These are phyloP conservation scores for Eragrostis tef DNA, from an alignment of 202 grass and related monocot species.

Conservation along the genomic window DNA sequence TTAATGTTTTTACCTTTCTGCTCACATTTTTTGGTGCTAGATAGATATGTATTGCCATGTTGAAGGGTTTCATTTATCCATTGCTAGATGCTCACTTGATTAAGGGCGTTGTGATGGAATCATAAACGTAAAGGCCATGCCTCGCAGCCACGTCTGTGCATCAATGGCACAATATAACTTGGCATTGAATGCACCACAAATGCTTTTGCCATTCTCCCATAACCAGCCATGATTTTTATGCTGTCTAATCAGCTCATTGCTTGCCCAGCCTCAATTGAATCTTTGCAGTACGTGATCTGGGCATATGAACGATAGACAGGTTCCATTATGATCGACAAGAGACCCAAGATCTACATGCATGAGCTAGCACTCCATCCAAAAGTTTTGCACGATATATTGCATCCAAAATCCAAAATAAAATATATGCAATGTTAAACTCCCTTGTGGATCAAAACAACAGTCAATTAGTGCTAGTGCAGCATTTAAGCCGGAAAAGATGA, in stretches of 20 bases:
- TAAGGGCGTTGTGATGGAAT: background rate
- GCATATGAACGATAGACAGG: background rate
- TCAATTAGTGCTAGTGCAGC: too few species aligned
- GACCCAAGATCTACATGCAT: background rate
- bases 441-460: background rate
- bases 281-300: background rate
- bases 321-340: background rate
- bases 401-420: background rate
- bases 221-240: constrained; percentile 2
- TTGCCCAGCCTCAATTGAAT: background rate
- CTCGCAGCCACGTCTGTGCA: background rate
- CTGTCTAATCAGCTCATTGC: constrained; percentile 14
- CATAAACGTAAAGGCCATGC: background rate
- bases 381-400: background rate
- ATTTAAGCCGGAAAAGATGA: too few species aligned
- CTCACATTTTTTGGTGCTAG: too few species aligned
- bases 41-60: background rate
- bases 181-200: background rate
- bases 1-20: too few species aligned
- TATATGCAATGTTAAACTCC: background rate
- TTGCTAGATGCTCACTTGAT: background rate
- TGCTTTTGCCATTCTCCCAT: background rate
- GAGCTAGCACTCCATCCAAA: background rate
- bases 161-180: background rate
- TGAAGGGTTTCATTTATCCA: background rate